Conservation (phyloP, 2,329 filamentous ascomycete species). For the Tolypocladium amazonense region DNA sequence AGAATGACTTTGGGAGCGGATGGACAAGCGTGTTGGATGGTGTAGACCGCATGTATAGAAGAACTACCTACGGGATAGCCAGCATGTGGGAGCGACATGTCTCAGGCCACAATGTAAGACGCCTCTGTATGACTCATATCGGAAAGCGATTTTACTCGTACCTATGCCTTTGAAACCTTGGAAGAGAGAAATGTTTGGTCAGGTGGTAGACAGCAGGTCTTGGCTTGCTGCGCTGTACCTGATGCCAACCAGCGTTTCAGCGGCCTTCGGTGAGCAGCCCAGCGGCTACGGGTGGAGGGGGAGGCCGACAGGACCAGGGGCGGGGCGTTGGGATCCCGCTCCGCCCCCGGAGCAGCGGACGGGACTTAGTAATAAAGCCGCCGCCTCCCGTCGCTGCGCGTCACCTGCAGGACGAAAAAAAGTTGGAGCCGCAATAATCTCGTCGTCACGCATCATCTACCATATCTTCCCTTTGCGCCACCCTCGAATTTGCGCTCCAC, state of each 20-base stretch:
- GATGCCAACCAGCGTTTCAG: too few species aligned
- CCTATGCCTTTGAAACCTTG: too few species aligned
- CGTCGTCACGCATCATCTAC: neutral
- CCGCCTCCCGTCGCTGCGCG: neutral
- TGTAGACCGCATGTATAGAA: neutral
- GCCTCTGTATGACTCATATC: neutral
- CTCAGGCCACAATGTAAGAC: neutral
- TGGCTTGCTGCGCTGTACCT: too few species aligned
- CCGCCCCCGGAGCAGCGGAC: neutral
- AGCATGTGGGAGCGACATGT: neutral
- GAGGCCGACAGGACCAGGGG: too few species aligned
- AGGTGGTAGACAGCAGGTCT: too few species aligned
- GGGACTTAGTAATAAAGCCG: neutral
- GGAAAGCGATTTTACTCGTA: too few species aligned
- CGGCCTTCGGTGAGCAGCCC: too few species aligned
- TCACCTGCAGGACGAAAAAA: constrained; percentile 1
- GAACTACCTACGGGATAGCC: neutral
- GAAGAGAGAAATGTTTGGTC: too few species aligned
- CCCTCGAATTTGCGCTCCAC: neutral
- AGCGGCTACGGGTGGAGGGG: too few species aligned
- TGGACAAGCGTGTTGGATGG: neutral
- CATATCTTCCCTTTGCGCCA: neutral
- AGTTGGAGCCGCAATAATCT: constrained; percentile 2
- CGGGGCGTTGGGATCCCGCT: neutral
- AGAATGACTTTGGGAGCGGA: neutral